These are phyloP conservation scores for Huntiella decipiens DNA, from an alignment of 2,329 filamentous ascomycete species.

Conservation along the genomic window DNA sequence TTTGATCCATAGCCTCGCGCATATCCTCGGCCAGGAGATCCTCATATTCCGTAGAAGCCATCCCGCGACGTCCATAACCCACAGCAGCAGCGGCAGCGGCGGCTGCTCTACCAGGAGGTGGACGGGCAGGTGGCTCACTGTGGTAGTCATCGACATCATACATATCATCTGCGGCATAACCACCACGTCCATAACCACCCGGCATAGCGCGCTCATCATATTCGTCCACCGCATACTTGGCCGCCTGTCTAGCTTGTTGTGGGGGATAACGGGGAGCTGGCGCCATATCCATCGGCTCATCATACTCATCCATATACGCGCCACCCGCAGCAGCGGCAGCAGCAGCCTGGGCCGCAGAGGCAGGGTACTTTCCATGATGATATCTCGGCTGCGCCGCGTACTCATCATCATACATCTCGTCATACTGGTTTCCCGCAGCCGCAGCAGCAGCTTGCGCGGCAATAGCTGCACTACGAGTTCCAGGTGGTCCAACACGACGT, in stretches of 20 bases:
- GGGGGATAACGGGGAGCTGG: constrained; percentile 5
- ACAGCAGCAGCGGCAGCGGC: background rate
- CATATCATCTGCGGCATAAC: constrained; percentile 1
- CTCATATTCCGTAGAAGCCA: background rate
- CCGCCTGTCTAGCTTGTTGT: constrained; percentile 2
- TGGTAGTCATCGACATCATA: constrained; percentile 4
- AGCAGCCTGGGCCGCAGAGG: background rate
- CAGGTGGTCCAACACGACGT: too few species aligned
- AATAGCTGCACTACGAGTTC: constrained; percentile 1
- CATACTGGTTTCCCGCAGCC: background rate
- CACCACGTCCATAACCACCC: background rate
- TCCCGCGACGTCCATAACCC: background rate
- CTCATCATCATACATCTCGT: constrained; percentile 5
- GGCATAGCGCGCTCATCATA: background rate
- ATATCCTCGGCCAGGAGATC: background rate
- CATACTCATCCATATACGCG: constrained; percentile 4
- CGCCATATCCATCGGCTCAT: background rate
- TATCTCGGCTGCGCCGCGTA: background rate
- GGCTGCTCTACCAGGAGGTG: background rate
- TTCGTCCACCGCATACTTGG: constrained; percentile 7
- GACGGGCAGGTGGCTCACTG: constrained; percentile 4
- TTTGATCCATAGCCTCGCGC: background rate
- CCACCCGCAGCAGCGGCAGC: background rate
- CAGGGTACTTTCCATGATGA: background rate
- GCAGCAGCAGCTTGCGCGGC: background rate